Percentiles rank a stretch among this genome's conserved stretches.
phyloP scores from a whole-genome alignment of 176 grass and related monocot species.

The Avena sativa region DNA sequence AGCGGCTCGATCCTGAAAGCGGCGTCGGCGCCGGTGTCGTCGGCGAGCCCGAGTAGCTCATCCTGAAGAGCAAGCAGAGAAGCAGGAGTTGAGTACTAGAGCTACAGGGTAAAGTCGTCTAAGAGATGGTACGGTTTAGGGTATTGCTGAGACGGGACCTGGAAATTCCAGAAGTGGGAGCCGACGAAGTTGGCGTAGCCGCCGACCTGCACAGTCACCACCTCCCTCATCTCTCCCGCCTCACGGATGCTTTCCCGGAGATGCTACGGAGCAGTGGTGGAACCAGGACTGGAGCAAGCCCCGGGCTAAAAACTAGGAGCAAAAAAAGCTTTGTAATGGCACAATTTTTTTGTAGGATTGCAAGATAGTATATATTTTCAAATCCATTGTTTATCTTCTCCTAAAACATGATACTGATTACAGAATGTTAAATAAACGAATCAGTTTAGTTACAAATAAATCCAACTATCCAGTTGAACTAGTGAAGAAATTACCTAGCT shows the following conservation, averaged over 20 bases:
- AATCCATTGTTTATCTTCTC: too few relatives aligned
- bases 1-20: slow-evolving; percentile 57
- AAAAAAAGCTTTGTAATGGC: too few relatives aligned
- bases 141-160: slow-evolving; percentile 31
- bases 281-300: too few relatives aligned
- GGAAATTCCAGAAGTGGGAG: slow-evolving; percentile 65
- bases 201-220: slow-evolving; percentile 62
- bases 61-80: slow-evolving; percentile 54
- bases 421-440: too few relatives aligned
- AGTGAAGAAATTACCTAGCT: too few relatives aligned
- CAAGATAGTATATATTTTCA: too few relatives aligned
- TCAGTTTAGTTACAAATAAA: too few relatives aligned
- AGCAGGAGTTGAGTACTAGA: neutral
- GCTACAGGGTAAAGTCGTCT: neutral
- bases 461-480: too few relatives aligned
- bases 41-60: slow-evolving; percentile 87
- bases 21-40: slow-evolving; percentile 60
- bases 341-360: too few relatives aligned
- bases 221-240: slow-evolving; percentile 49
- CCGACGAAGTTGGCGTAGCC: slow-evolving; percentile 61
- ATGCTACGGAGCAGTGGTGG: too few relatives aligned
- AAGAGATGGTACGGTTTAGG: neutral
- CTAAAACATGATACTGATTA: too few relatives aligned
- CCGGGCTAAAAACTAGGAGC: too few relatives aligned
- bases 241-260: neutral